Evolutionary conservation across 148 eudicot genomes (phyloP), one percentile per base, ranked within the genome.

Genomic region (Amaranthus hypochondriacus): DNA sequence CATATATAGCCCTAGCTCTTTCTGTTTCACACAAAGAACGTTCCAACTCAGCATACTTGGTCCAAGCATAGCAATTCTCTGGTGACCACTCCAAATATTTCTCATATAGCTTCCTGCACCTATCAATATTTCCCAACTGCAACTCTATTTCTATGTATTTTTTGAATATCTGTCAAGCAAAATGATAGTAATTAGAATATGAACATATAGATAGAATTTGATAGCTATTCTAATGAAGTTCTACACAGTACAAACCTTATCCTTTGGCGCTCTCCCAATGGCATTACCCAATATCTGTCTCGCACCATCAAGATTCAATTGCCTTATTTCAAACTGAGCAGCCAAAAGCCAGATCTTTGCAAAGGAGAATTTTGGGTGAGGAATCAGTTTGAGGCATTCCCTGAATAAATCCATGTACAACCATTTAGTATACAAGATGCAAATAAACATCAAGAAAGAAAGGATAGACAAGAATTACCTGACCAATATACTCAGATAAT

Each of bases 21-120:
- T 94, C 98, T 54, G 91, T 94, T 82, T 94, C 97, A 76, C 85
- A 75, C 77, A 94, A 81, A 47, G 98, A 94, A 70, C 86, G 87
- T 76, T 91, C 97, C 70, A 94, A 62, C 80, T 94, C 98, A 44
- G 97, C 97, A 71, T 70, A 94, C 81, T 94, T 91, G 70, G 87
- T 88, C 98, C 98, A 94, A 18, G 97, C 98, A 73, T 88, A 94
- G 76, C 98, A 89, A 62, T 89, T 88, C 73, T 91, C 98, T 60
- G 97, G 98, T 5, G 98, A 81, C 95, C 97, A 94, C 72, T 94
- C 96, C 79, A 94, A 69, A 71, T 94, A 94, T 74, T 94, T 94
- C 77, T 91, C 93, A 69, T 94, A 94, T 28, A 94, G 83, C 76
- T 85, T 94, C 61, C 97, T 76, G 74, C 98, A 94, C 5, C 97